phyloP scores from a whole-genome alignment of 1,284 basidiomycete genomes.

The Moesziomyces sp. region DNA sequence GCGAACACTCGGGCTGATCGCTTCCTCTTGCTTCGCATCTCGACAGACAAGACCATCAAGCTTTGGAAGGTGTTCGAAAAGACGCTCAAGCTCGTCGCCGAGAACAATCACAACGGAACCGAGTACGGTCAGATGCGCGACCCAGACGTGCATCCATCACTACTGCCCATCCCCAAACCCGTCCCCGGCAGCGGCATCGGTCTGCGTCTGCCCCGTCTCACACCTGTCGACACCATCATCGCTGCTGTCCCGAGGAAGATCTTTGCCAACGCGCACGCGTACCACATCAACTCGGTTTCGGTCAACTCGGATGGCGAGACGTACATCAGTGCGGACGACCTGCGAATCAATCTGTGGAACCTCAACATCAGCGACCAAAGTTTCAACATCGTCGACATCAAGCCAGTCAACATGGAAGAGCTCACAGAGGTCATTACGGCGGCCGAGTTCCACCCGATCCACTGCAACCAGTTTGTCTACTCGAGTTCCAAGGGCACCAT shows the following conservation, averaged over 20 bases:
- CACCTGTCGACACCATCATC: conserved; percentile 95
- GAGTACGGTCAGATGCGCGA: conserved; percentile 48
- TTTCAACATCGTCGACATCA: conserved; percentile 99
- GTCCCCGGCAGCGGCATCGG: conserved; percentile 49
- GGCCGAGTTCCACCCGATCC: conserved; percentile 96
- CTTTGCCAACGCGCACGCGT: conserved; percentile 98
- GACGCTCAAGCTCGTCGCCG: conserved; percentile 91
- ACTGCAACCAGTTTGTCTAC: conserved; percentile 99
- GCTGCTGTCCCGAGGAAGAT: conserved; percentile 98
- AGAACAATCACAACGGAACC: conserved; percentile 86
- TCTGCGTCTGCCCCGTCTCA: conserved; percentile 72
- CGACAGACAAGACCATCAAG: conserved; percentile 95
- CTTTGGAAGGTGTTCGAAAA: conserved; percentile 99
- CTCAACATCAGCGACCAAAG: conserved; percentile 98
- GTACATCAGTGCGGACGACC: conserved; percentile 97
- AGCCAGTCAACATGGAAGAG: conserved; percentile 99
- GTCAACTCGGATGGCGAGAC: conserved; percentile 99
- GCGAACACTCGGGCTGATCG: background rate
- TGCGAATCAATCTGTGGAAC: conserved; percentile 98
- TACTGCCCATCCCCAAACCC: conserved; percentile 50
- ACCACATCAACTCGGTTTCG: conserved; percentile 99
- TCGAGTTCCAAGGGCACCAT: conserved; percentile 99
- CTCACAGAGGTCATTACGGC: conserved; percentile 99
- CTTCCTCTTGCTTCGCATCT: conserved; percentile 75
- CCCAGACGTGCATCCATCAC: conserved; percentile 50